Evolutionary conservation across 148 eudicot genomes (phyloP), one percentile per base, ranked within the genome.

Genomic region (Mesembryanthemum crystallinum): DNA sequence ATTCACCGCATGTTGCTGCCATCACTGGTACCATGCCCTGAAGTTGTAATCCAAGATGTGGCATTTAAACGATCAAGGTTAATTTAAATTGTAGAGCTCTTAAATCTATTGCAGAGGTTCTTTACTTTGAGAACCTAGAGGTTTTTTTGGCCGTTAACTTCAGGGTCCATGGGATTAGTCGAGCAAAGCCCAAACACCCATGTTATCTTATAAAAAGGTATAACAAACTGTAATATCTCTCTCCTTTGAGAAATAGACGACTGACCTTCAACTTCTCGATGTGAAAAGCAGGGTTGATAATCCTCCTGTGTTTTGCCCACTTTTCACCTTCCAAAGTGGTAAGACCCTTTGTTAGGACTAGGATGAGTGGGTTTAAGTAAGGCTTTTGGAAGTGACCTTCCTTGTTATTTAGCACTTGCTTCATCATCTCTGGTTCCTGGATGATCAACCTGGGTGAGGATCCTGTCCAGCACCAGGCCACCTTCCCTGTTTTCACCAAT

Each of bases 341-440:
- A 24, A 79, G 72, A 51, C 81, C 81, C 45, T 6, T 57, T 21
- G 81, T 73, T 17, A 79, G 62, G 39, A 73, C 73, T 45, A 73
- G 29, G 35, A 79, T 51, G 24, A 35, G 68, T 9, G 77, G 68
- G 39, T 20, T 45, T 30, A 79, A 28, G 77, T 66, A 79, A 24
- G 73, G 81, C 67, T 79, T 79, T 67, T 60, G 59, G 61, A 79
- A 73, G 68, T 79, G 81, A 28, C 87, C 88, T 79, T 77, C 68
- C 74, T 83, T 85, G 82, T 87, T 85, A 9, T 52, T 67, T 1
- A 78, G 76, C 76, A 87, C 88, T 81, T 85, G 82, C 74, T 81
- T 85, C 68, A 85, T 82, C 75, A 83, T 59, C 61, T 76, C 82
- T 27, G 86, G 78, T 30, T 87, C 85, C 67, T 69, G 59, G 62